Conservation (phyloP, 2,329 filamentous ascomycete species). For the Thielaviopsis ethacetica region DNA sequence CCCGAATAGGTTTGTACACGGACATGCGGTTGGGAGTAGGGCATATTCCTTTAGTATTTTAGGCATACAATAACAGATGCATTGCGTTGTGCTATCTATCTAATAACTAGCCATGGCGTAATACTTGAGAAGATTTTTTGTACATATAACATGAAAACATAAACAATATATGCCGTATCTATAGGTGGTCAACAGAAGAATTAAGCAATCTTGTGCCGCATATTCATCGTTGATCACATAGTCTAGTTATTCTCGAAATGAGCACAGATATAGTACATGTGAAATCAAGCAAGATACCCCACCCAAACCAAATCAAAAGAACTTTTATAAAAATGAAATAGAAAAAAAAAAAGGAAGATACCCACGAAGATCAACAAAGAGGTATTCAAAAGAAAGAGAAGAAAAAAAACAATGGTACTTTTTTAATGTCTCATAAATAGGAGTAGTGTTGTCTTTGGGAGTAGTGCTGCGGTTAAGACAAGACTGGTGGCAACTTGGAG, state of each 20-base stretch:
- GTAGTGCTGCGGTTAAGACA: not conserved
- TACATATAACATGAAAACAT: not conserved
- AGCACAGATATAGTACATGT: not conserved
- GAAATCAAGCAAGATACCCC: not conserved
- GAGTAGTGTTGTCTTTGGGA: too few species aligned
- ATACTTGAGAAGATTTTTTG: too few species aligned
- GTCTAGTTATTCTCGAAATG: not conserved
- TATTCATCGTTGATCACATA: not conserved
- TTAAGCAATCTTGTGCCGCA: not conserved
- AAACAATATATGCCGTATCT: not conserved
- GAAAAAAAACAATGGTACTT: not conserved
- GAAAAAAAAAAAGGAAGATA: not conserved
- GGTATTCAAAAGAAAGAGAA: not conserved
- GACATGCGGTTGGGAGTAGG: not conserved
- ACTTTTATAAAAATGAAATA: not conserved
- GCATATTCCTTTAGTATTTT: not conserved
- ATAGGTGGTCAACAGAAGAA: not conserved
- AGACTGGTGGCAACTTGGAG: not conserved
- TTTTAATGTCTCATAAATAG: not conserved
- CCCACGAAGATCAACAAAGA: not conserved
- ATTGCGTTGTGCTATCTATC: not conserved
- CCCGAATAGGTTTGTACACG: not conserved
- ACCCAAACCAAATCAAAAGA: not conserved
- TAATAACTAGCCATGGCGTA: not conserved
- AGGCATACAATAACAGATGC: not conserved